phyloP scores from a whole-genome alignment of 2,329 filamentous ascomycete genomes.

The Elsinoe perseae region DNA sequence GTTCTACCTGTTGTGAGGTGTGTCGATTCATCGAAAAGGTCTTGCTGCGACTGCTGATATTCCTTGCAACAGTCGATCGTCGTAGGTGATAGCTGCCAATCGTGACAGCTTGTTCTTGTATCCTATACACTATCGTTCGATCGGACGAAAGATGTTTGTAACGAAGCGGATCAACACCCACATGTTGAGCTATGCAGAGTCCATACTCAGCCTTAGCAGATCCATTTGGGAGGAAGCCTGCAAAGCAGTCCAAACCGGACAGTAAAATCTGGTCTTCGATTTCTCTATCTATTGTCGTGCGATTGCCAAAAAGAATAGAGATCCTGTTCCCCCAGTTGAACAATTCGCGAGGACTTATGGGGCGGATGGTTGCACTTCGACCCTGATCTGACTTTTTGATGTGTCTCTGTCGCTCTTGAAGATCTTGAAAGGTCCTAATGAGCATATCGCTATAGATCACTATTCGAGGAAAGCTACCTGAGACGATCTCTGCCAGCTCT shows the following conservation, averaged over 20 bases:
- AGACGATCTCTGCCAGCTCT: slow-evolving; percentile 69
- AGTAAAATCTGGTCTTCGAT: slow-evolving; percentile 84
- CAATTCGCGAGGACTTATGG: slow-evolving; percentile 66
- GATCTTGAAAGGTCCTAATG: slow-evolving; percentile 48
- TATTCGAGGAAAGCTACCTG: slow-evolving; percentile 62
- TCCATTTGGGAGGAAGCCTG: slow-evolving; percentile 65
- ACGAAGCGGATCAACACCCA: slow-evolving; percentile 77
- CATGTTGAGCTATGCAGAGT: slow-evolving; percentile 69
- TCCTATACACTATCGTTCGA: slow-evolving; percentile 63
- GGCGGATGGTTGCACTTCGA: slow-evolving; percentile 42
- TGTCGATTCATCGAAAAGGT: slow-evolving; percentile 80
- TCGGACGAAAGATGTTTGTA: slow-evolving; percentile 68
- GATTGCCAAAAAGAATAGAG: slow-evolving; percentile 53
- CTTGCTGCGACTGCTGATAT: slow-evolving; percentile 17
- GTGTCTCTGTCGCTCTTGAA: slow-evolving; percentile 35
- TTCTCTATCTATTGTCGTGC: slow-evolving; percentile 56
- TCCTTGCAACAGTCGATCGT: neutral
- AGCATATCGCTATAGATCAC: slow-evolving; percentile 48
- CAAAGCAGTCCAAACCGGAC: slow-evolving; percentile 88
- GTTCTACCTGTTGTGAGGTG: slow-evolving; percentile 76
- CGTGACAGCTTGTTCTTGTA: slow-evolving; percentile 24
- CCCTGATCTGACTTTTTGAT: slow-evolving; percentile 45
- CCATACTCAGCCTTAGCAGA: slow-evolving; percentile 54
- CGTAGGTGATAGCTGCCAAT: slow-evolving; percentile 28
- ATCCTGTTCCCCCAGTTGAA: slow-evolving; percentile 86